Evolutionary conservation across 2,329 filamentous ascomycete species (phyloP), one percentile per base, ranked within the genome.

Genomic region (Ceratocystis cacaofunesta): DNA sequence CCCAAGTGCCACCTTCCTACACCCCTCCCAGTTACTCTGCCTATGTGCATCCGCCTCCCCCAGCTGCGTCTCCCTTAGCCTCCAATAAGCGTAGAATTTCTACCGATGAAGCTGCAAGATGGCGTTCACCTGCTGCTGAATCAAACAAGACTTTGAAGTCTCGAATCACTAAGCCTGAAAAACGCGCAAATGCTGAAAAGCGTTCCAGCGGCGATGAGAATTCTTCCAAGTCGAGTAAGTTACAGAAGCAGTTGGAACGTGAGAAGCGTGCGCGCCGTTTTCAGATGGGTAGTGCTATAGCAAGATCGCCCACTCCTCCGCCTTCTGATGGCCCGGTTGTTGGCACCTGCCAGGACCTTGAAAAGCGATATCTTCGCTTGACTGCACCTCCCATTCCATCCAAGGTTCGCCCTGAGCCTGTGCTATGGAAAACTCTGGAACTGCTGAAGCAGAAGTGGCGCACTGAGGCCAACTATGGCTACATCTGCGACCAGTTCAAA

Each of bases 401-500:
- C 72, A 87, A 87, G 71, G 94, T 99, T 62, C 91, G 94, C 58
- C 94, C 94, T 25, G 81, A 95, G 72, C 77, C 77, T 61, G 80
- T 99, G 25, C 78, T 99, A 69, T 85, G 87, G 70, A 86, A 94
- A 76, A 92, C 92, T 5, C 77, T 99, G 75, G 90, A 95, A 70
- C 78, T 95, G 61, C 78, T 99, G 69, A 95, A 95, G 79, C 89
- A 87, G 78, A 97, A 95, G 77, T 99, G 94, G 94, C 88, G 86
- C 73, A 85, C 86, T 70, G 91, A 96, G 71, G 87, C 86, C 77
- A 96, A 97, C 77, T 99, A 99, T 76, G 86, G 85, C 70, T 99
- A 96, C 77, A 95, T 96, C 69, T 97, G 94, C 83, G 92, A 99
- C 74, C 94, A 99, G 81, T 95, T 99, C 82, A 99, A 99, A 76